Evolutionary conservation across 768 basidiomycete genomes (phyloP).

Genomic region (Lepiota venenata): DNA sequence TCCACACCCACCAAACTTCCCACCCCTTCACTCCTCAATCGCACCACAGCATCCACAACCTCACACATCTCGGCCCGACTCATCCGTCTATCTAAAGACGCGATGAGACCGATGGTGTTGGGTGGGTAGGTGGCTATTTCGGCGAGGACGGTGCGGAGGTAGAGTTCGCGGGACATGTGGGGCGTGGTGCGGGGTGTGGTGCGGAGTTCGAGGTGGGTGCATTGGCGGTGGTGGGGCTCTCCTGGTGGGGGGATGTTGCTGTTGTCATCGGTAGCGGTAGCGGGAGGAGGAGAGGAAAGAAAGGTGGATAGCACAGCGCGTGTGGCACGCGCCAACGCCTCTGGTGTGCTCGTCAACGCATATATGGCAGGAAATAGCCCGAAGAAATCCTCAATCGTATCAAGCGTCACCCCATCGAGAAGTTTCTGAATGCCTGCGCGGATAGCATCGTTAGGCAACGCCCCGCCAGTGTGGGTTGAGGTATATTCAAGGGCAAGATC

Average conservation of each 20-base stretch:
- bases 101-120: slow-evolving; percentile 50
- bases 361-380: slow-evolving; percentile 75
- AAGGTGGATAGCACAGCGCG: slow-evolving; percentile 65
- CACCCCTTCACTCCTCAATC: slow-evolving; percentile 47
- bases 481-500: slow-evolving; percentile 51
- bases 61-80: slow-evolving; percentile 43
- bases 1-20: slow-evolving; percentile 74
- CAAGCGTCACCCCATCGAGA: slow-evolving; percentile 39
- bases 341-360: slow-evolving; percentile 62
- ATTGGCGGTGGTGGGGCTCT: slow-evolving; percentile 27
- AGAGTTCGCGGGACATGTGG: slow-evolving; percentile 55
- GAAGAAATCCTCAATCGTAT: slow-evolving; percentile 73
- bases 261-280: too few relatives aligned
- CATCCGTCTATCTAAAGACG: slow-evolving; percentile 80
- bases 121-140: slow-evolving; percentile 54
- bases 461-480: slow-evolving; percentile 9
- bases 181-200: slow-evolving; percentile 64
- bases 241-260: too few relatives aligned
- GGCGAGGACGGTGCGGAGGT: slow-evolving; percentile 62
- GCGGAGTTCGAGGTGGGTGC: slow-evolving; percentile 79
- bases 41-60: slow-evolving; percentile 52
- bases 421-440: slow-evolving; percentile 33
- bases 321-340: slow-evolving; percentile 51
- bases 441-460: slow-evolving; percentile 22
- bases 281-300: slow-evolving; percentile 26